Percentiles rank a stretch among this genome's conserved stretches.
Evolutionary conservation across 2,329 filamentous ascomycete species (phyloP).

Genomic region (Fusarium avenaceum): DNA sequence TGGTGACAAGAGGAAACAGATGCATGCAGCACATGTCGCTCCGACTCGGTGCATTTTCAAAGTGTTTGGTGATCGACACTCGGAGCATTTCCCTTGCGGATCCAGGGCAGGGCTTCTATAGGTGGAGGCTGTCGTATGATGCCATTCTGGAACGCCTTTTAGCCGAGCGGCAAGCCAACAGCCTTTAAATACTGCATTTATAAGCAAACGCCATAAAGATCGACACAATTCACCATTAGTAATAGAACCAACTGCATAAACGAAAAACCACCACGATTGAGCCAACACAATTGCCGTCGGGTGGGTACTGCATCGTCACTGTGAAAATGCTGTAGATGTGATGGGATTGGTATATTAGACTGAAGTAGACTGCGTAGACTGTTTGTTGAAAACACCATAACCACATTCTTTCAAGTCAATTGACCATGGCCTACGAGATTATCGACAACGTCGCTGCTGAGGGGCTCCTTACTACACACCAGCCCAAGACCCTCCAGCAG

Average conservation of each 20-base stretch:
- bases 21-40: background rate
- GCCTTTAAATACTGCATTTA: background rate
- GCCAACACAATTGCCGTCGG: background rate
- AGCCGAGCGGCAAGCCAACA: background rate
- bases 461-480: conserved; percentile 62
- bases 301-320: background rate
- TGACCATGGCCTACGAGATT: conserved; percentile 9
- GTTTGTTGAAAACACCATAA: background rate
- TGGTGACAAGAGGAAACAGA: background rate
- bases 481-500: conserved; percentile 58
- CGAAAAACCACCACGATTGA: background rate
- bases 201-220: background rate
- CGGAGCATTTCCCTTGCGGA: background rate
- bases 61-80: background rate
- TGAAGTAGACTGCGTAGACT: background rate
- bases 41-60: background rate
- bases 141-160: background rate
- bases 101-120: too few relatives aligned
- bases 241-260: background rate
- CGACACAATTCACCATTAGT: background rate
- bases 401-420: background rate
- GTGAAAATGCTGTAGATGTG: background rate
- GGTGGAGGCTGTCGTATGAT: background rate
- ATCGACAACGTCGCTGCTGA: conserved; percentile 49
- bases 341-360: background rate